Conservation (phyloP, 352 stramenopile genomes). For the Phytophthora fragariae region DNA sequence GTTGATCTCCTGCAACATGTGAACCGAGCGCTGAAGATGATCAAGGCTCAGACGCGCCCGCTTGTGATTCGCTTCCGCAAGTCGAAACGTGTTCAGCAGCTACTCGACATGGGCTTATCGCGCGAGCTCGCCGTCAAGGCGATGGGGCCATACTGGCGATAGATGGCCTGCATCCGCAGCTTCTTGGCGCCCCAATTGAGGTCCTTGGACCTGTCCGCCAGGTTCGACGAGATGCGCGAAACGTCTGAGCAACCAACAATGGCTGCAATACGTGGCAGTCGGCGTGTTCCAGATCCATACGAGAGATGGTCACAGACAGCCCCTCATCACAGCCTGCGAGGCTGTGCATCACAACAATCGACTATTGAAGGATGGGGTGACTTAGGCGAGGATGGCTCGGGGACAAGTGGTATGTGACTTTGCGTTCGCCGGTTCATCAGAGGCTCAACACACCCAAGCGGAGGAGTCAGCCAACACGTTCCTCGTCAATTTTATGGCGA, state of each 20-base stretch:
- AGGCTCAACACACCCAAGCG: too few species aligned
- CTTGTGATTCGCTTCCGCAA: conserved; percentile 81
- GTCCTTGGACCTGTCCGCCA: conserved; percentile 95
- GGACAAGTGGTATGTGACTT: too few species aligned
- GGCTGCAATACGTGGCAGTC: too few species aligned
- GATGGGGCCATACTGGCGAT: conserved; percentile 88
- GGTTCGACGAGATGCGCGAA: conserved; percentile 90
- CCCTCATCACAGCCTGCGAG: too few species aligned
- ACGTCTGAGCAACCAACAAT: conserved; percentile 58
- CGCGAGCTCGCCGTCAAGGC: conserved; percentile 57
- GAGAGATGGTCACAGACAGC: too few species aligned
- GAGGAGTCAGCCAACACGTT: too few species aligned
- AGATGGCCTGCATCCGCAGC: conserved; percentile 90
- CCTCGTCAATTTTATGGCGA: too few species aligned
- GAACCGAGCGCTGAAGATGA: conserved; percentile 86
- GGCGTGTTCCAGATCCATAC: too few species aligned
- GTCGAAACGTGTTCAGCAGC: conserved; percentile 65
- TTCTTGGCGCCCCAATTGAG: conserved; percentile 98
- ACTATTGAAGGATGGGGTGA: too few species aligned
- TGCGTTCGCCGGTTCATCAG: too few species aligned
- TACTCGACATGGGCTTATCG: conserved; percentile 84
- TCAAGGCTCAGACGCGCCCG: conserved; percentile 80
- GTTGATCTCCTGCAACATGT: conserved; percentile 81
- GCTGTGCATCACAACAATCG: too few species aligned
- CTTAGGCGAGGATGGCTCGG: too few species aligned